These are phyloP conservation scores for Corinectria fuckeliana DNA, from an alignment of 2,329 filamentous ascomycete genomes.

Conservation along the genomic window DNA sequence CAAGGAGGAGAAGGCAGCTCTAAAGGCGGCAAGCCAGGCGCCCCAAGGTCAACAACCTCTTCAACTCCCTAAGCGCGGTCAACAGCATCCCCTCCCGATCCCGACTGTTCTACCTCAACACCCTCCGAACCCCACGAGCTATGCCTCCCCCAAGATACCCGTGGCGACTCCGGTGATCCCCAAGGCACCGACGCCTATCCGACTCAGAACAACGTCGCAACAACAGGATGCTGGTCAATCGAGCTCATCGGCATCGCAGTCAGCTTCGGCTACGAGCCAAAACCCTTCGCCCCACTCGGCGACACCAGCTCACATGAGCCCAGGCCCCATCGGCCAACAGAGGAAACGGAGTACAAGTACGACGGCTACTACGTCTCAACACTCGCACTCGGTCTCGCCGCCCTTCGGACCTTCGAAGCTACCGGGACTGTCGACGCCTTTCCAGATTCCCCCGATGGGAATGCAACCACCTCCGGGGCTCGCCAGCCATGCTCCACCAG, in stretches of 20 bases:
- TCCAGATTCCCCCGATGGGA: conserved; percentile 60
- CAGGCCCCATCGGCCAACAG: conserved; percentile 66
- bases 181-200: conserved; percentile 81
- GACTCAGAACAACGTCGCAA: conserved; percentile 78
- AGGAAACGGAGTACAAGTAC: conserved; percentile 65
- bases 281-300: conserved; percentile 65
- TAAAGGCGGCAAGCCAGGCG: conserved; percentile 49
- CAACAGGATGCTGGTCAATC: conserved; percentile 77
- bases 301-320: conserved; percentile 70
- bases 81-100: conserved; percentile 50
- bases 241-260: conserved; percentile 73
- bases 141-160: conserved; percentile 80
- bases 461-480: conserved; percentile 56
- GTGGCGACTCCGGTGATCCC: conserved; percentile 81
- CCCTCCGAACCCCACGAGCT: conserved; percentile 60
- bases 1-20: conserved; percentile 63
- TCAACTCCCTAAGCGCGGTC: conserved; percentile 47
- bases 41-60: conserved; percentile 33
- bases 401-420: conserved; percentile 47
- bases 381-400: conserved; percentile 62
- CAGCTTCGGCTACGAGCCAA: conserved; percentile 61
- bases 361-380: conserved; percentile 37
- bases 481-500: conserved; percentile 49
- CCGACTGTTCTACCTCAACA: conserved; percentile 65
- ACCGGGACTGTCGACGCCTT: conserved; percentile 53